Evolutionary conservation across 176 grass and related monocot genomes (phyloP), one percentile per base, ranked within the genome.

Genomic region (Aegilops bicornis): DNA sequence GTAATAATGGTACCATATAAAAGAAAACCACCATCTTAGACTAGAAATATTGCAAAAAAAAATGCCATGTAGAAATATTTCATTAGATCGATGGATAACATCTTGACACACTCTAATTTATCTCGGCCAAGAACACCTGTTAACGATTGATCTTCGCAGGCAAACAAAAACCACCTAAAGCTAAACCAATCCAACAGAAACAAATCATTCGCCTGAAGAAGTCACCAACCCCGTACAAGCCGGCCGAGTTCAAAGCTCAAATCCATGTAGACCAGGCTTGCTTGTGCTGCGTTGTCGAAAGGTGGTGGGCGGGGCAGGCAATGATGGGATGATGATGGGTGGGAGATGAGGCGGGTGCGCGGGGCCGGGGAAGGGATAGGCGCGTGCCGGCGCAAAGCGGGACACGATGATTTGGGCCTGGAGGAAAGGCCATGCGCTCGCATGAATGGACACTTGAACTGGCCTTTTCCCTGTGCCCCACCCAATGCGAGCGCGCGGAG

Each of bases 241-340:
- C 31, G 77, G 11, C 16, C 0, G 54, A 20, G 39, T 56, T 77
- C 5, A 22, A 77, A 29, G 35, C 17, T 76, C 2, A 15, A 78
- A 20, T 35, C 60, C 12, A 10, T 64, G 61, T 40, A 50, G 78
- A 37, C n/a, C 1, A 62, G 50, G 43, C 11, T 45, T 45, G 10
- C 63, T 78, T 50, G 85, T 33, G 66, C 29, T 69, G 85, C 43
- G 66, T 47, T 69, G 76, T 63, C 60, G 66, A 77, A 91, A 81
- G 82, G 85, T 2, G 11, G 47, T 50, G 74, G 25, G 35, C 76
- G 37, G 8, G 69, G 58, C 59, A 79, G 75, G 82, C 52, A 91
- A 91, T 91, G 86, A 91, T 91, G 89, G 86, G 86, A 71, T 70
- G 86, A 91, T 91, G 89, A 91, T 91, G 82, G 89, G 74, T 33